phyloP scores from a whole-genome alignment of 495 filamentous ascomycete species.

The Talaromyces nanjingensis region DNA sequence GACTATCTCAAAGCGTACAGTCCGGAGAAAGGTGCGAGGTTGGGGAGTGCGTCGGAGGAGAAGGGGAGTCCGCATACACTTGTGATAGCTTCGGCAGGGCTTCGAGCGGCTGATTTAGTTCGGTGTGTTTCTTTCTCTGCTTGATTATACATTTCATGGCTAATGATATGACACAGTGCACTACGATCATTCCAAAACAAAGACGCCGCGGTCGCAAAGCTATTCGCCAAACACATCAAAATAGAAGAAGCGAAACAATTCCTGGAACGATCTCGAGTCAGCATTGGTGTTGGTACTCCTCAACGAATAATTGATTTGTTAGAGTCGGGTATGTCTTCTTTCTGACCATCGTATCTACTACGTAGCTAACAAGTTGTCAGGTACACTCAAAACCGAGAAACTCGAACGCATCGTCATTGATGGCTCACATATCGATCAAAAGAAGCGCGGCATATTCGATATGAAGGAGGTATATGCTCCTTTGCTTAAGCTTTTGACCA shows the following conservation, averaged over 20 bases:
- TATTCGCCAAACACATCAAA: slow-evolving; percentile 99
- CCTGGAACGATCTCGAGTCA: slow-evolving; percentile 58
- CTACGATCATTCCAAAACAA: slow-evolving; percentile 73
- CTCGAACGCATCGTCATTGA: slow-evolving; percentile 81
- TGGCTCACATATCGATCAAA: slow-evolving; percentile 82
- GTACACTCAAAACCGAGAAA: slow-evolving; percentile 56
- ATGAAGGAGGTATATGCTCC: slow-evolving; percentile 85
- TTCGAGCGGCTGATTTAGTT: slow-evolving; percentile 73
- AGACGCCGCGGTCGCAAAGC: slow-evolving; percentile 70
- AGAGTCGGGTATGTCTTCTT: slow-evolving; percentile 54
- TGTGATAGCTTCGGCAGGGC: slow-evolving; percentile 68
- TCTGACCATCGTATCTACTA: neutral
- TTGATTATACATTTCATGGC: slow-evolving; percentile 7
- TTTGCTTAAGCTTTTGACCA: slow-evolving; percentile 60
- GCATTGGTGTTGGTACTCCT: slow-evolving; percentile 86
- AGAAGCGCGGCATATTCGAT: slow-evolving; percentile 85
- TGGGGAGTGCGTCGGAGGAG: slow-evolving; percentile 56
- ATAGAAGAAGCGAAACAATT: slow-evolving; percentile 76
- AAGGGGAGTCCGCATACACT: slow-evolving; percentile 82
- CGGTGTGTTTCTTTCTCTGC: slow-evolving; percentile 39
- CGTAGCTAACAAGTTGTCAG: slow-evolving; percentile 28
- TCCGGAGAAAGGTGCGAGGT: slow-evolving; percentile 36
- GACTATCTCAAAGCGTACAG: slow-evolving; percentile 66
- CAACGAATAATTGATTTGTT: slow-evolving; percentile 72
- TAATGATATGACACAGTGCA: slow-evolving; percentile 37